Evolutionary conservation across 768 basidiomycete species (phyloP).

Genomic region (Candolleomyces eurysporus): DNA sequence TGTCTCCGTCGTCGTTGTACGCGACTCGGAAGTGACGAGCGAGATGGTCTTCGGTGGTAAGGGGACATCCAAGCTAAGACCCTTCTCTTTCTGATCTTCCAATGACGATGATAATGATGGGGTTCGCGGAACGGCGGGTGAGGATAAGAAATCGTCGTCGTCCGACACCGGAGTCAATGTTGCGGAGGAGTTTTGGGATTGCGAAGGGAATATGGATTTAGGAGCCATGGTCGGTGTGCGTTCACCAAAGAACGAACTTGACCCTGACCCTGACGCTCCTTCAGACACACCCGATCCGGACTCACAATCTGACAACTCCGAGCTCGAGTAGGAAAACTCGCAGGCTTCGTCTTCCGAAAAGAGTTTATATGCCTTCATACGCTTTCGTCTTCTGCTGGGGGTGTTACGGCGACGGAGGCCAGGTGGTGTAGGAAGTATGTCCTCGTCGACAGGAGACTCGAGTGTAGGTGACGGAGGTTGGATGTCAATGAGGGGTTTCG

Average conservation of each 20-base stretch:
- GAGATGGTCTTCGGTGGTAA: background rate
- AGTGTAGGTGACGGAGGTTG: slow-evolving; percentile 14
- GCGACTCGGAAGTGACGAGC: background rate
- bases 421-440: slow-evolving; percentile 10
- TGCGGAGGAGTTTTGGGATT: background rate
- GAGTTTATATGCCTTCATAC: slow-evolving; percentile 37
- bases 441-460: background rate
- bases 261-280: background rate
- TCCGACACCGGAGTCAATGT: slow-evolving; percentile 18
- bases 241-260: background rate
- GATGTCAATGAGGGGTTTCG: slow-evolving; percentile 2
- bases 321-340: background rate
- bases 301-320: background rate
- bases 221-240: no score
- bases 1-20: background rate
- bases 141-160: slow-evolving; percentile 16
- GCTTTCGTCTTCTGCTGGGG: background rate
- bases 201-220: no score
- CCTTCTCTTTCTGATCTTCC: background rate
- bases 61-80: no score
- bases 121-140: background rate
- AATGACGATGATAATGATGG: background rate
- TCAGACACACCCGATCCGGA: no score
- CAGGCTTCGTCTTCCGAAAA: slow-evolving; percentile 31
- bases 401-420: slow-evolving; percentile 24